Evolutionary conservation across 176 grass and related monocot genomes (phyloP), one percentile per base, ranked within the genome.

Genomic region (Zea luxurians): DNA sequence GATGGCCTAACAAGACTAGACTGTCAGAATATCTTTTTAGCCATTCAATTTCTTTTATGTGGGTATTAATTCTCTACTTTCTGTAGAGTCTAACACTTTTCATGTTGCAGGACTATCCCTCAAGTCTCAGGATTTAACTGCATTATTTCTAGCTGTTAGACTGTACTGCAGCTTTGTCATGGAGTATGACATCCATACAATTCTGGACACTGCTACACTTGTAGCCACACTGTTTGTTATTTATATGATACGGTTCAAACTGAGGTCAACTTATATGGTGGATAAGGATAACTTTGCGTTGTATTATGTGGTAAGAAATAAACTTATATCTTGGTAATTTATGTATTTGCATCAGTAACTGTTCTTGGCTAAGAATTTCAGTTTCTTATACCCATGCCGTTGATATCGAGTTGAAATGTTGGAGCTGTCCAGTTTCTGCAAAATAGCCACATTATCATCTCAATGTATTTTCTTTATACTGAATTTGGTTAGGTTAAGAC

Each of bases 101-200:
- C 38, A 40, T 40, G 38, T 40, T 40, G 38, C 38, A 40, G 96
- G 96, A 82, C 71, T 99, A 44, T 99, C 96, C 58, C 88, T 99
- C 16, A 99, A 99, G 84, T 93, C 96, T 61, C 96, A 99, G 82
- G 89, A 99, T 84, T 72, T 99, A 78, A 99, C 96, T 11, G 96
- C 96, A 13, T 75, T 99, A 58, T 99, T 99, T 79, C 88, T 99
- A 91, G 90, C 90, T 80, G 96, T 89, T 87, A 99, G 96, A 86
- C 81, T 99, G 8, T 99, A 99, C 72, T 99, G 96, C 82, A 99
- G 96, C 80, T 83, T 99, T 79, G 96, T 95, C 61, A 99, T 99
- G 96, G 96, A 99, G 79, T 99, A 95, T 83, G 96, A 99, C 80
- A 99, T 99, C 72, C 96, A 99, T 83, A 99, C 96, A 3, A 46